Percentiles rank a stretch among this genome's conserved stretches.
phyloP scores from a whole-genome alignment of 2,329 filamentous ascomycete species.

The Cadophora gregata region DNA sequence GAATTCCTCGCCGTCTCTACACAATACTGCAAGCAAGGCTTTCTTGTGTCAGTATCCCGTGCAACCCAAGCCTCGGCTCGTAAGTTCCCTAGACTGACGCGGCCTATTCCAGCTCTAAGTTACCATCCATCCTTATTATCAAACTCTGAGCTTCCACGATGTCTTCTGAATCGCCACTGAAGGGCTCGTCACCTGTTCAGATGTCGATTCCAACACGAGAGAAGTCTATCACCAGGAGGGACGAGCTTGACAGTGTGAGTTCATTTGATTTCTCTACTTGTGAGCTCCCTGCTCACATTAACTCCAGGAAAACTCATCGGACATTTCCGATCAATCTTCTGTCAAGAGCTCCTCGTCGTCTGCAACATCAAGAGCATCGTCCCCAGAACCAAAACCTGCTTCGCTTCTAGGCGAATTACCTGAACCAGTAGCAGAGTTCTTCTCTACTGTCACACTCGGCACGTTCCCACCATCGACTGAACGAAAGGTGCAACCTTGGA shows the following conservation, averaged over 20 bases:
- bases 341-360: background rate
- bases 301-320: background rate
- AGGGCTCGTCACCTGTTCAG: background rate
- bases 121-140: background rate
- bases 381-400: background rate
- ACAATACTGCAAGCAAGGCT: slow-evolving; percentile 5
- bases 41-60: slow-evolving; percentile 1
- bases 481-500: slow-evolving; percentile 1
- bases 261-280: background rate
- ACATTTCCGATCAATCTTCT: background rate
- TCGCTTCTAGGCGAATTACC: slow-evolving; percentile 1
- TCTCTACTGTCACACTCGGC: background rate
- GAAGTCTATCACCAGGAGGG: background rate
- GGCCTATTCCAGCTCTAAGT: background rate
- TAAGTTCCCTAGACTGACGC: background rate
- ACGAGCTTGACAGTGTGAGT: background rate
- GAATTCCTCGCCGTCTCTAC: slow-evolving; percentile 1
- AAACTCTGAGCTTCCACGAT: background rate
- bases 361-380: background rate
- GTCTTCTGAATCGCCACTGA: slow-evolving; percentile 1
- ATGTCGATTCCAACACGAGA: background rate
- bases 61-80: slow-evolving; percentile 2
- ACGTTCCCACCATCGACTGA: slow-evolving; percentile 1
- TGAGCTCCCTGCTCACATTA: background rate
- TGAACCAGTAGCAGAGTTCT: background rate